Evolutionary conservation across 192 early-diverging fungal species (phyloP), one percentile per base, ranked within the genome.

Genomic region (Coemansia sp.): DNA sequence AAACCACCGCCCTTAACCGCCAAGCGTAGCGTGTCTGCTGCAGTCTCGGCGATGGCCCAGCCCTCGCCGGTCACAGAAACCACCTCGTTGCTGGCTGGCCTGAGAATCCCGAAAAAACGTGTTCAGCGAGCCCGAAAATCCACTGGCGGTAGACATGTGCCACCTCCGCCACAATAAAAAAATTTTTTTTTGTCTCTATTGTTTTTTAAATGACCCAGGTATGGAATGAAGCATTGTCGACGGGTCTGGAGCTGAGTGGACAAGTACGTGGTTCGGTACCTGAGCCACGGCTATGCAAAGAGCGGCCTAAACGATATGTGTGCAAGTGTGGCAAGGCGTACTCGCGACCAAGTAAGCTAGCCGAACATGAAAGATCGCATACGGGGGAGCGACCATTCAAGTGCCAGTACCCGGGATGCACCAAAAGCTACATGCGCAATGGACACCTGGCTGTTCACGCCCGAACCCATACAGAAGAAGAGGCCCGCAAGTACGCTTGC

Each of bases 331-430:
- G 49, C 54, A 61, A 65, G 20, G 28, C 57, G 6, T 80, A 67
- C 20, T 53, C 45, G 11, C 47, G 58, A 31, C 63, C 61, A 0
- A 65, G 67, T 37, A 57, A 59, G 10, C 78, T 80, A 39, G 71
- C 55, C 21, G 75, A 79, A 48, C 90, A 92, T 69, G 58, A 81
- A 21, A 75, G 84, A 30, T 86, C 85, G 0, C 90, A 92, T 53
- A 89, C 87, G 26, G 88, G 88, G 14, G 85, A 82, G 50, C 77
- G 88, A 16, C 90, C 88, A 6, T 92, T 84, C 70, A 79, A 72
- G 2, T 91, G 88, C 55, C 61, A 68, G n/a, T 78, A 80, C 53
- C 71, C 78, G 5, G 85, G 83, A 3, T 93, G 91, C 62, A 81
- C 68, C 14, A 91, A 91, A 57, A 72, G 83, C 2, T 93, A 91